Evolutionary conservation across 2,329 filamentous ascomycete genomes (phyloP), one percentile per base, ranked within the genome.

Genomic region (Fusarium sp.): DNA sequence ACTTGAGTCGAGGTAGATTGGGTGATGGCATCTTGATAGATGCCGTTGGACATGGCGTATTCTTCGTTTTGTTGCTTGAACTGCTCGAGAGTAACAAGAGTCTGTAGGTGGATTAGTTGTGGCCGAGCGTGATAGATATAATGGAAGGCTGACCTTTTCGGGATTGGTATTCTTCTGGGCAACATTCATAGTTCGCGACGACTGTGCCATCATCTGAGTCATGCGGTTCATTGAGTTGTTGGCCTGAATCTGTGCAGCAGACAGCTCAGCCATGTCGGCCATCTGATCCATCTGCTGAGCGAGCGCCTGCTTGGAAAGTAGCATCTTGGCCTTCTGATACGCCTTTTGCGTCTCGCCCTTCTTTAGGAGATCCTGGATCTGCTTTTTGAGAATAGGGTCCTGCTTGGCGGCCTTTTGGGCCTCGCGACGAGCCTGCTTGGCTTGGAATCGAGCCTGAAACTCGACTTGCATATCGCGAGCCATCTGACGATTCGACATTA

Each of bases 11-110:
- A 79, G 2, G 94, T 97, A 40, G 91, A 92, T 65, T 92, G 91
- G 24, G 88, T 90, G 67, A 94, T 95, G 64, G 93, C 92, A 77
- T 94, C 94, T 80, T 95, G 93, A 81, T 96, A 96, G 81, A 94
- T 94, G 72, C 90, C 86, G 79, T 88, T 89, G 77, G 83, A 86
- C 82, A 90, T 87, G 79, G 86, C 85, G 79, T 89, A 89, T 74
- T 89, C 87, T 77, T 90, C 87, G 80, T 88, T 89, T 75, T 89
- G 87, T 68, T 84, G 80, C 77, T 86, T 86, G 83, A 87, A 88
- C 74, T 88, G 86, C 75, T 90, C 87, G 70, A 89, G 83, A 10
- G 87, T 88, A 51, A 86, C 80, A 70, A 90, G 85, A 57, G 87
- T 89, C 82, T 86, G 27, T 84, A n/a, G 25, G 32, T 3, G 9